Conservation (phyloP, 208 protist genomes). For the Leishmania tropica region DNA sequence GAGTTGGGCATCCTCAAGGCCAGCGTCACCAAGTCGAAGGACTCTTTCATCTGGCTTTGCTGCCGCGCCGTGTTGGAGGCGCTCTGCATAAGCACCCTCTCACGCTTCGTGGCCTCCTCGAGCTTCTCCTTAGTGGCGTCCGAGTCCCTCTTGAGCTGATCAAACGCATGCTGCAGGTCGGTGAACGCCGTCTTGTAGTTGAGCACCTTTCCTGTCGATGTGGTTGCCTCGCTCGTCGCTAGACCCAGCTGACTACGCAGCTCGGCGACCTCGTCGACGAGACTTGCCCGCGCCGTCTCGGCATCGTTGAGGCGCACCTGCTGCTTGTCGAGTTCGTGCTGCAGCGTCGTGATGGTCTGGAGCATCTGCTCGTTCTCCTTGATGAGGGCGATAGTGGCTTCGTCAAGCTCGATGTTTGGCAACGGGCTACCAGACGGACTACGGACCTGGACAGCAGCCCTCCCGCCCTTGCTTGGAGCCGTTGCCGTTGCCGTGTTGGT, state of each 20-base stretch:
- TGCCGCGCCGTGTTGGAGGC: slow-evolving; percentile 5
- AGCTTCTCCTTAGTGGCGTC: slow-evolving; percentile 30
- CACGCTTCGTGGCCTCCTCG: slow-evolving; percentile 24
- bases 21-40: slow-evolving; percentile 19
- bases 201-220: slow-evolving; percentile 33
- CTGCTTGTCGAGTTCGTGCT: slow-evolving; percentile 34
- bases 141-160: slow-evolving; percentile 37
- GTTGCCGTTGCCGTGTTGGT: slow-evolving; percentile 19
- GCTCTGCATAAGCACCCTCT: slow-evolving; percentile 4
- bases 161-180: slow-evolving; percentile 29
- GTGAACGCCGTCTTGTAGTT: slow-evolving; percentile 47
- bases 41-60: slow-evolving; percentile 25
- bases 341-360: slow-evolving; percentile 42
- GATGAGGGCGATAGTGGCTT: slow-evolving; percentile 40
- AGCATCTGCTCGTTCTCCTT: slow-evolving; percentile 73
- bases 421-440: slow-evolving; percentile 31
- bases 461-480: background rate
- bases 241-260: slow-evolving; percentile 52
- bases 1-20: slow-evolving; percentile 20
- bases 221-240: slow-evolving; percentile 28
- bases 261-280: slow-evolving; percentile 38
- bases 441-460: background rate
- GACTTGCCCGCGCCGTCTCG: slow-evolving; percentile 11
- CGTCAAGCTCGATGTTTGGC: slow-evolving; percentile 36
- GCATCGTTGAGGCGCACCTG: slow-evolving; percentile 24